A percentile compares a stretch with the other conserved stretches of the same genome.
phyloP scores from a whole-genome alignment of 1,284 basidiomycete genomes.

The Melampsora larici-populina region DNA sequence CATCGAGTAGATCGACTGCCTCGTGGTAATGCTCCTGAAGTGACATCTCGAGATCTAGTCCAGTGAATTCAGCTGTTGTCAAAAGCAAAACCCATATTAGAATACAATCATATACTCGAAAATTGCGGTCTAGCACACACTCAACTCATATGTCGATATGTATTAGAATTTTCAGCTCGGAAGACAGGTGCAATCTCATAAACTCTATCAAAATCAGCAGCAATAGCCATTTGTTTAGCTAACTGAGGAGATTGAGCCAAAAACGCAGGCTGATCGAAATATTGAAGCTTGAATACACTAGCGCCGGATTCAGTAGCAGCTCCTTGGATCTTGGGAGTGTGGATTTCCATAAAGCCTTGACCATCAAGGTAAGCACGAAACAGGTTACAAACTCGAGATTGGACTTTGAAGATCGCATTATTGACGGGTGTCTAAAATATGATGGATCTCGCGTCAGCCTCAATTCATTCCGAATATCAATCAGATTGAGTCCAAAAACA shows the following conservation, averaged over 20 bases:
- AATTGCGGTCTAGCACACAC: neutral
- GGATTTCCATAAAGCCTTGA: conserved; percentile 85
- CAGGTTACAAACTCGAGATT: conserved; percentile 78
- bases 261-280: conserved; percentile 86
- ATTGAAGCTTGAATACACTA: conserved; percentile 94
- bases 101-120: neutral
- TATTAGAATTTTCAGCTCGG: conserved; percentile 97
- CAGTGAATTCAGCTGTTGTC: conserved; percentile 78
- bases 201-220: conserved; percentile 94
- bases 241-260: conserved; percentile 96
- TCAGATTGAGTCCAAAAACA: neutral
- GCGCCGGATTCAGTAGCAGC: conserved; percentile 96
- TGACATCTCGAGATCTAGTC: conserved; percentile 97
- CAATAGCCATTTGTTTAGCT: conserved; percentile 99
- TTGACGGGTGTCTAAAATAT: conserved; percentile 70
- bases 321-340: conserved; percentile 94
- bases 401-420: conserved; percentile 91
- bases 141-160: conserved; percentile 82
- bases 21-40: conserved; percentile 98
- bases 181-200: conserved; percentile 96
- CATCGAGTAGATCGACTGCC: conserved; percentile 54
- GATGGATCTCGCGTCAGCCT: neutral
- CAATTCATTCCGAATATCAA: neutral
- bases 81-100: neutral
- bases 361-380: conserved; percentile 81